These are phyloP conservation scores for Drechslerella coelobrocha DNA, from an alignment of 2,329 filamentous ascomycete genomes.

Conservation along the genomic window DNA sequence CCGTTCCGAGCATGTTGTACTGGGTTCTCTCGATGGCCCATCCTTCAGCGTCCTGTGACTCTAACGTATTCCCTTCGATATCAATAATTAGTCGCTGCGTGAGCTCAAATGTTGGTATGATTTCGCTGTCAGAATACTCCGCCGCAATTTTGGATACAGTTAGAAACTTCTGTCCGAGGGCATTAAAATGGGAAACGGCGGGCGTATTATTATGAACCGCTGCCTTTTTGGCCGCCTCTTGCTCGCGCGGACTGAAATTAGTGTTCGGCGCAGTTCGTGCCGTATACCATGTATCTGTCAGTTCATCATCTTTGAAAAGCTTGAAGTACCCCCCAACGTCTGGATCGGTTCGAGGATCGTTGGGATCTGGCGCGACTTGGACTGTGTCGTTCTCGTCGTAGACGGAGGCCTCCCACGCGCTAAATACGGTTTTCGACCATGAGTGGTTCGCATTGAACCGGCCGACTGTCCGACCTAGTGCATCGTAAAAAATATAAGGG, in stretches of 20 bases:
- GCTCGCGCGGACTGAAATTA: slow-evolving; percentile 1
- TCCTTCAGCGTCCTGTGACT: not conserved
- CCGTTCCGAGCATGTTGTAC: slow-evolving; percentile 8
- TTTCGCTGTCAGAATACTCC: slow-evolving; percentile 1
- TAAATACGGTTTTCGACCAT: slow-evolving; percentile 46
- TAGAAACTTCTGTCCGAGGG: slow-evolving; percentile 10
- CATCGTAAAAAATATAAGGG: slow-evolving; percentile 36
- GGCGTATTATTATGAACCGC: slow-evolving; percentile 26
- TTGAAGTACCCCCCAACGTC: slow-evolving; percentile 23
- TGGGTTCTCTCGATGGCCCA: not conserved
- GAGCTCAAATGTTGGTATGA: slow-evolving; percentile 2
- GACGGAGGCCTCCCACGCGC: slow-evolving; percentile 17
- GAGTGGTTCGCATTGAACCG: slow-evolving; percentile 50
- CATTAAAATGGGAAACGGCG: slow-evolving; percentile 17
- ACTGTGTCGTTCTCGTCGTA: slow-evolving; percentile 39
- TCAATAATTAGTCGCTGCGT: not conserved
- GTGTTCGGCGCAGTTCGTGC: not conserved
- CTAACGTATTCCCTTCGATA: not conserved
- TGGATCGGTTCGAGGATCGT: slow-evolving; percentile 18
- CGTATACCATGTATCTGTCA: not conserved
- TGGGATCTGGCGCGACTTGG: not conserved
- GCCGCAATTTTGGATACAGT: slow-evolving; percentile 1
- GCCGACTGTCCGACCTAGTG: slow-evolving; percentile 43
- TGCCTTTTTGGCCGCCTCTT: slow-evolving; percentile 24
- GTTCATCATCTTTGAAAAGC: not conserved